phyloP scores from a whole-genome alignment of 2,329 filamentous ascomycete genomes.

The Escovopsis weberi region DNA sequence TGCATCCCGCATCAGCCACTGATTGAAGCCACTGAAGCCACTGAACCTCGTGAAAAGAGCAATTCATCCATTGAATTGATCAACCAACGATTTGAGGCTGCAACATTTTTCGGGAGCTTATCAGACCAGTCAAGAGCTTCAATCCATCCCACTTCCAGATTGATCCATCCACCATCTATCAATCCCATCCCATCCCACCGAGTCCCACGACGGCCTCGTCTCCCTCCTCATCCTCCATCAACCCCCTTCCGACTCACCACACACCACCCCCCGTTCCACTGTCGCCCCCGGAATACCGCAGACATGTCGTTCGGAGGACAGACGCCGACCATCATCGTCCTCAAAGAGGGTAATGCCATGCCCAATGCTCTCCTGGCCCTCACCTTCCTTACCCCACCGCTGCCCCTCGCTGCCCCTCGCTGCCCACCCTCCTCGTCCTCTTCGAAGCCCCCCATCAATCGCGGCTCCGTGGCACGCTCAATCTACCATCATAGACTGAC shows the following conservation, averaged over 20 bases:
- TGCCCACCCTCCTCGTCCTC: slow-evolving; percentile 2
- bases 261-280: background rate
- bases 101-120: slow-evolving; percentile 28
- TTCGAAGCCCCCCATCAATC: slow-evolving; percentile 4
- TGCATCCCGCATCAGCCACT: too few relatives aligned
- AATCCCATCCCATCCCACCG: background rate
- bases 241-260: slow-evolving; percentile 1
- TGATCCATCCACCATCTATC: too few relatives aligned
- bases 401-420: slow-evolving; percentile 7
- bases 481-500: background rate
- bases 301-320: slow-evolving; percentile 94
- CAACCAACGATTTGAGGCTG: slow-evolving; percentile 19
- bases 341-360: slow-evolving; percentile 64
- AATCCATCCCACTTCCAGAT: slow-evolving; percentile 12
- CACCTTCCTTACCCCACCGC: slow-evolving; percentile 31
- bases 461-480: too few relatives aligned
- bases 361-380: too few relatives aligned
- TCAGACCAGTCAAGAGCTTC: too few relatives aligned
- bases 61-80: slow-evolving; percentile 11
- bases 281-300: slow-evolving; percentile 4
- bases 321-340: slow-evolving; percentile 93
- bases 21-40: too few relatives aligned
- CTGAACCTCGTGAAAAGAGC: too few relatives aligned
- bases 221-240: slow-evolving; percentile 6
- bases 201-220: slow-evolving; percentile 7